Percentiles rank a stretch among this genome's conserved stretches.
phyloP scores from a whole-genome alignment of 768 basidiomycete genomes.

The Hygrocybe punicea region DNA sequence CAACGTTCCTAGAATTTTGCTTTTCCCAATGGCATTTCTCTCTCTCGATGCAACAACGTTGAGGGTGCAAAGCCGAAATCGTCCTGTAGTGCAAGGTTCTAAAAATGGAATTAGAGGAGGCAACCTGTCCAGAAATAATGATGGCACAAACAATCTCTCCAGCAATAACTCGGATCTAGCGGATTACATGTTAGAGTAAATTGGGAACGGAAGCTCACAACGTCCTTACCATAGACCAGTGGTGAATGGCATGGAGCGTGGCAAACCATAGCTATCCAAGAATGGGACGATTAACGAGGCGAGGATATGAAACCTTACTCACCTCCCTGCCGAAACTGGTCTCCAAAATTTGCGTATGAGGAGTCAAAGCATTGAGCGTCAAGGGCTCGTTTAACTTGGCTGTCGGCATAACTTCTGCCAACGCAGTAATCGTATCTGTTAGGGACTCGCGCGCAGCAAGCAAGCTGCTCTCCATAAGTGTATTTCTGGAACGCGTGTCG shows the following conservation, averaged over 20 bases:
- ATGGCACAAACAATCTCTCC: constrained; percentile 65
- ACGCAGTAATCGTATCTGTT: constrained; percentile 49
- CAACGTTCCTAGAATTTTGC: constrained; percentile 51
- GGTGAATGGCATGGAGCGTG: constrained; percentile 82
- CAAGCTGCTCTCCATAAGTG: constrained; percentile 76
- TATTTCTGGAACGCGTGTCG: constrained; percentile 71
- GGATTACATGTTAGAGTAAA: constrained; percentile 9
- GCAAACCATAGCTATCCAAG: constrained; percentile 72
- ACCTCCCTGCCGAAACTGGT: constrained; percentile 86
- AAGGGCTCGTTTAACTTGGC: constrained; percentile 54
- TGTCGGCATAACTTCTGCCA: constrained; percentile 52
- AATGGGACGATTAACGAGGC: neutral
- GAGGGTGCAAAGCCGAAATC: constrained; percentile 88
- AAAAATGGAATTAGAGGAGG: constrained; percentile 9
- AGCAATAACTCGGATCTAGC: constrained; percentile 75
- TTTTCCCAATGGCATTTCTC: constrained; percentile 59
- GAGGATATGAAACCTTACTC: constrained; percentile 10
- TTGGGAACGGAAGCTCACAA: constrained; percentile 4
- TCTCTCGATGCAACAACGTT: constrained; percentile 71
- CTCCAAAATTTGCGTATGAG: constrained; percentile 67
- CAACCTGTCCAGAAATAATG: constrained; percentile 1
- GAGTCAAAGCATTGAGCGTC: constrained; percentile 77
- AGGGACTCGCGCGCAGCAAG: constrained; percentile 57
- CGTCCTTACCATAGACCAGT: constrained; percentile 88
- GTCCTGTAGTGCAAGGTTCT: constrained; percentile 67